Evolutionary conservation across 495 filamentous ascomycete species (phyloP), one percentile per base, ranked within the genome.

Genomic region (Podospora fimiseda): DNA sequence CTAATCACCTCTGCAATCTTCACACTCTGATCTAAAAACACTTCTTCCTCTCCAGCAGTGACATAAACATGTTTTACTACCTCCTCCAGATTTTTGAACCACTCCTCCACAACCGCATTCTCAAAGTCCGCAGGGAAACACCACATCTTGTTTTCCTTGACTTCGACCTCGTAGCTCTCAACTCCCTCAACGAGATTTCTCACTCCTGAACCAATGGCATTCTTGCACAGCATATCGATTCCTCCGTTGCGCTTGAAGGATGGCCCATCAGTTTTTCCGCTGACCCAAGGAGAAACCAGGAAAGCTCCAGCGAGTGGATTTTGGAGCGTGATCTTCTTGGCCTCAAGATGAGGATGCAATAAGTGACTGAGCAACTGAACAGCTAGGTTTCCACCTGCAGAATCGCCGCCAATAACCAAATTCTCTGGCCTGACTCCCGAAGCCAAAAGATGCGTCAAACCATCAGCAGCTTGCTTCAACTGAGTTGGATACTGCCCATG

Each of bases 361-460:
- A 68, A 15, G 20, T 70, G 65, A 1, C 50, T 37, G 14, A 70
- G 44, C 16, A 70, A 18, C 55, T 62, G 59, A 18, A 48, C 53
- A 1, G 61, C 57, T 14, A 70, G 33, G 36, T 70, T 70, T 0
- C 57, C 65, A 20, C 67, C 67, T 0, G 62, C 61, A 38, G 67
- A 70, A 45, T 70, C 67, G 5, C 67, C 67, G 0, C 67, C 67
- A 9, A 70, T 33, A 16, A 68, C 37, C 6, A 68, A 23, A 43
- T 68, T 43, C 3, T 50, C 19, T 4, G 67, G 59, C 8, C 37
- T 9, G 15, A 64, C 44, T 2, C 67, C 67, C 0, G 54, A 33
- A 0, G 49, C 23, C 0, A 70, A 38, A 1, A 70, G 14, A 16
- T 62, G 52, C 2, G 43, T 45, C 7, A 70, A 52, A 1, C 59